Evolutionary conservation across 306 rosid species (phyloP).

Genomic region (Quillaja saponaria): DNA sequence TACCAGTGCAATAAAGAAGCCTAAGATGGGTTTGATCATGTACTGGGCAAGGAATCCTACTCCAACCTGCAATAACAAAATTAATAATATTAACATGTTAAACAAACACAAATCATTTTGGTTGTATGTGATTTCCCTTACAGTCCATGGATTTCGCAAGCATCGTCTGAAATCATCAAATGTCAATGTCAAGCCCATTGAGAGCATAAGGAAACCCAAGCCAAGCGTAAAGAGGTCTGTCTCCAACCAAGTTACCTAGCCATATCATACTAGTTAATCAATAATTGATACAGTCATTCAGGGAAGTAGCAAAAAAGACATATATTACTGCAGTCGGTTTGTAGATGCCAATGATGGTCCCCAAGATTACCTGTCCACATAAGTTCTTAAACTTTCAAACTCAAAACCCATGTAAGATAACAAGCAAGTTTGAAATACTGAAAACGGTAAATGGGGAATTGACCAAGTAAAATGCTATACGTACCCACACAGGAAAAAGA

Average conservation of each 20-base stretch:
- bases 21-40: constrained; percentile 80
- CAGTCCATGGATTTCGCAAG: too few relatives aligned
- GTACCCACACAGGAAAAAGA: constrained; percentile 91
- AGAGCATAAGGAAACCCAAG: constrained; percentile 92
- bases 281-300: constrained; percentile 33
- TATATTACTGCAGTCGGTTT: constrained; percentile 76
- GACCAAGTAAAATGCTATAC: constrained; percentile 21
- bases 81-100: constrained; percentile 12
- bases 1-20: constrained; percentile 81
- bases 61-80: constrained; percentile 74
- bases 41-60: constrained; percentile 96
- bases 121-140: constrained; percentile 20
- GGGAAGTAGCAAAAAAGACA: constrained; percentile 27
- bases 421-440: constrained; percentile 18
- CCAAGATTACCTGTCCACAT: constrained; percentile 70
- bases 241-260: constrained; percentile 89
- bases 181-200: constrained; percentile 59
- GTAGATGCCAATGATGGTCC: constrained; percentile 75
- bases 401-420: constrained; percentile 17
- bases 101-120: constrained; percentile 10
- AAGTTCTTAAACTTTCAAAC: constrained; percentile 31
- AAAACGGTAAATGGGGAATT: constrained; percentile 7
- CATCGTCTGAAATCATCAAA: background rate
- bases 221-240: constrained; percentile 85
- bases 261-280: constrained; percentile 28